Percentiles rank a stretch among this genome's conserved stretches.
These are phyloP conservation scores for Hygrophila difformis DNA, from an alignment of 257 asterid species.

Conservation along the genomic window DNA sequence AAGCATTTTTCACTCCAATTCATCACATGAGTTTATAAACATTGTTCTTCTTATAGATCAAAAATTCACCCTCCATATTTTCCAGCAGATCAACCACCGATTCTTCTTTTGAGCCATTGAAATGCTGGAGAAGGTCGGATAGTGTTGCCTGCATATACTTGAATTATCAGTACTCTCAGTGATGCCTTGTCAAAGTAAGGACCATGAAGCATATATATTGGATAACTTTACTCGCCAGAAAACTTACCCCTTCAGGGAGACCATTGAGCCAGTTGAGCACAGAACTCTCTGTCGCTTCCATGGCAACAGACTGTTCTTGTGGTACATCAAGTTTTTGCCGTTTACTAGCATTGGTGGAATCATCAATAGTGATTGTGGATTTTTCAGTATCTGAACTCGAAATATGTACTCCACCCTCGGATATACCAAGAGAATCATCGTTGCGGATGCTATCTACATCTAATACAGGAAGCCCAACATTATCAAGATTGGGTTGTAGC, in stretches of 20 bases:
- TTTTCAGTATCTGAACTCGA: slow-evolving; percentile 12
- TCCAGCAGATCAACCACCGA: slow-evolving; percentile 37
- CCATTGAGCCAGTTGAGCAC: slow-evolving; percentile 45
- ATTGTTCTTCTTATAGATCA: slow-evolving; percentile 52
- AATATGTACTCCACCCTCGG: slow-evolving; percentile 17
- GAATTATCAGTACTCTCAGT: not conserved
- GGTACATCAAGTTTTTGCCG: slow-evolving; percentile 47
- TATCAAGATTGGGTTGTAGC: slow-evolving; percentile 8
- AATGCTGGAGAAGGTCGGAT: slow-evolving; percentile 52
- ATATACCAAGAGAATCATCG: slow-evolving; percentile 10
- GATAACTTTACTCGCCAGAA: slow-evolving; percentile 2
- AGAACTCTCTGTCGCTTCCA: slow-evolving; percentile 48
- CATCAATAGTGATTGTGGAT: slow-evolving; percentile 15
- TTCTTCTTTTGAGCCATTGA: slow-evolving; percentile 53
- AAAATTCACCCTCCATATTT: slow-evolving; percentile 63
- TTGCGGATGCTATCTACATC: slow-evolving; percentile 1
- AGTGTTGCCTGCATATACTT: slow-evolving; percentile 45
- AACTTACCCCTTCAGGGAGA: slow-evolving; percentile 63
- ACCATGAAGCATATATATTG: not conserved
- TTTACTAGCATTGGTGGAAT: slow-evolving; percentile 26
- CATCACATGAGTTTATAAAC: slow-evolving; percentile 50
- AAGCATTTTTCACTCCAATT: too few species aligned
- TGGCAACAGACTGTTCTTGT: slow-evolving; percentile 17
- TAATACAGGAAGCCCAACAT: slow-evolving; percentile 2
- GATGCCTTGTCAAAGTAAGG: slow-evolving; percentile 1